phyloP scores from a whole-genome alignment of 805 yeast genomes.

The Starmerella sp. region DNA sequence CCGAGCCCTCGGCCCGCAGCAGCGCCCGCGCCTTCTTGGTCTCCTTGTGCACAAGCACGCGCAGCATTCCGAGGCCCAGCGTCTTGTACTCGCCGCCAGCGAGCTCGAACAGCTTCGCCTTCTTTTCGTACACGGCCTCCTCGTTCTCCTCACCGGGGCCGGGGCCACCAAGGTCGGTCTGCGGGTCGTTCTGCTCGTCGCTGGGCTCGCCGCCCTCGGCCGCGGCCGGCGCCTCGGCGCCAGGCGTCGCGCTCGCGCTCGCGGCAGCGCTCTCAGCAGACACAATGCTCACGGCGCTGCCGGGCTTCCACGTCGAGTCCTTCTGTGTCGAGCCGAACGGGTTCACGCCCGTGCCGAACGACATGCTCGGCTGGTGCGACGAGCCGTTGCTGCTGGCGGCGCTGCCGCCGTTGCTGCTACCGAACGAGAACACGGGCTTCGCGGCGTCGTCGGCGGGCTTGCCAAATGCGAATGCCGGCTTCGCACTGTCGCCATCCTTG shows the following conservation, averaged over 20 bases:
- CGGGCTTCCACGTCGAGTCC: constrained; percentile 18
- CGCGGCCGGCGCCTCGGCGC: constrained; percentile 34
- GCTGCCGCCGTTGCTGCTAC: constrained; percentile 1
- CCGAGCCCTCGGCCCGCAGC: constrained; percentile 81
- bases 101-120: constrained; percentile 59
- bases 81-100: constrained; percentile 35
- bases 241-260: constrained; percentile 33
- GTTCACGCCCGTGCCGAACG: constrained; percentile 16
- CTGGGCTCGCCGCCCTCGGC: constrained; percentile 37
- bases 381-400: background rate
- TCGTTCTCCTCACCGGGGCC: constrained; percentile 85
- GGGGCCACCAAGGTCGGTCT: constrained; percentile 42
- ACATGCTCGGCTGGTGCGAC: background rate
- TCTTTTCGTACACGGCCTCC: constrained; percentile 47
- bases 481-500: background rate
- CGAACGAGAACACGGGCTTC: constrained; percentile 20
- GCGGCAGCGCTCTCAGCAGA: constrained; percentile 25
- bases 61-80: constrained; percentile 71
- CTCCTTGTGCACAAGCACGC: constrained; percentile 50
- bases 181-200: constrained; percentile 30
- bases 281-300: constrained; percentile 14
- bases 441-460: constrained; percentile 3
- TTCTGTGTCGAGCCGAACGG: constrained; percentile 12
- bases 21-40: constrained; percentile 59
- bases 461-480: constrained; percentile 9